These are phyloP conservation scores for Alnus glutinosa DNA, from an alignment of 306 rosid species.

Conservation along the genomic window DNA sequence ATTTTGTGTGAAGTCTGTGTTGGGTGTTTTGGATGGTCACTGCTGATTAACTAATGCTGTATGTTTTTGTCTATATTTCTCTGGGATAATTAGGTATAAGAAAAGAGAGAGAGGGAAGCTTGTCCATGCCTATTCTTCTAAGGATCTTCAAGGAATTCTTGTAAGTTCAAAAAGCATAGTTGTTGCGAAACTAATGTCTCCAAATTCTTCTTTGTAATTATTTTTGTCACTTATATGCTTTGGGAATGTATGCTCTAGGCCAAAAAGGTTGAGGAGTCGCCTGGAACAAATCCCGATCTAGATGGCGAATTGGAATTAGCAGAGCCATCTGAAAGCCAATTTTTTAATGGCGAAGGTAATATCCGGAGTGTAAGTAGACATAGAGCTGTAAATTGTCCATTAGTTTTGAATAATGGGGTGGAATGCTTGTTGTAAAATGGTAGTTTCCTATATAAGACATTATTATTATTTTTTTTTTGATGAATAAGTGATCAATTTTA, in stretches of 20 bases:
- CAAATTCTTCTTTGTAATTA: slow-evolving; percentile 1
- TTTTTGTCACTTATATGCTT: slow-evolving; percentile 24
- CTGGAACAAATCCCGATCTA: slow-evolving; percentile 32
- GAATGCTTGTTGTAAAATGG: background rate
- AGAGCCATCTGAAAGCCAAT: slow-evolving; percentile 41
- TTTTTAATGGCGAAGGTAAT: slow-evolving; percentile 52
- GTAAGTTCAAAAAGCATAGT: slow-evolving; percentile 49
- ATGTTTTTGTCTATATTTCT: background rate
- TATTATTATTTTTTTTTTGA: too few relatives aligned
- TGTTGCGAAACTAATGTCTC: background rate
- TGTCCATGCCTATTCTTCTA: slow-evolving; percentile 71
- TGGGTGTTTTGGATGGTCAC: background rate
- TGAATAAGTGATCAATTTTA: too few relatives aligned
- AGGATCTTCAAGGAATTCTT: slow-evolving; percentile 94
- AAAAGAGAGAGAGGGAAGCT: slow-evolving; percentile 92
- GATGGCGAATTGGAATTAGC: slow-evolving; percentile 43
- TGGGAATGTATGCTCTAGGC: slow-evolving; percentile 48
- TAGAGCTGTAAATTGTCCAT: background rate
- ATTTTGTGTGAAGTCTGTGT: background rate
- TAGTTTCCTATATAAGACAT: background rate
- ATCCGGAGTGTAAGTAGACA: background rate
- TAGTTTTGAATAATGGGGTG: background rate
- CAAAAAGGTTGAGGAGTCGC: slow-evolving; percentile 54
- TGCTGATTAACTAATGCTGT: background rate
- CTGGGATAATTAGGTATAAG: slow-evolving; percentile 56